phyloP scores from a whole-genome alignment of 371 early-diverging fungal genomes.

The Apophysomyces ossiformis region DNA sequence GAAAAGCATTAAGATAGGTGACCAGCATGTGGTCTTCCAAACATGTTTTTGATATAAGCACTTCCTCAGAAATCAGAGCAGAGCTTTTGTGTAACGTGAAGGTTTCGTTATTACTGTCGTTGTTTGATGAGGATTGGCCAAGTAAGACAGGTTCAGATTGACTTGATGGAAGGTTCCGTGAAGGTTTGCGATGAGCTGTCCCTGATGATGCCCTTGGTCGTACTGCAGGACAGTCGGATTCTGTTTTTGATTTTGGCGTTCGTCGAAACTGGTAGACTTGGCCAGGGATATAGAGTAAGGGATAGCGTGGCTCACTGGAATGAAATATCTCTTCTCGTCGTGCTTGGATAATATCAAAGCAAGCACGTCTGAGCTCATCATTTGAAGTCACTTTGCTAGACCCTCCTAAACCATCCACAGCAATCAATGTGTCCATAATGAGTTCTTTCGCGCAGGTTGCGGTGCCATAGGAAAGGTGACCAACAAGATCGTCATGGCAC shows the following conservation, averaged over 20 bases:
- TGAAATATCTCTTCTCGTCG: conserved; percentile 51
- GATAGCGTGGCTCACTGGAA: conserved; percentile 44
- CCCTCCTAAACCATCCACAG: conserved; percentile 52
- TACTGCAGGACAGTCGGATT: neutral
- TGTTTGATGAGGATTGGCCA: neutral
- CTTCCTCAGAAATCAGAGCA: conserved; percentile 43
- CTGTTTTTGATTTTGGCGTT: conserved; percentile 10
- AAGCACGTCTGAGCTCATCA: conserved; percentile 33
- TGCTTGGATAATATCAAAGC: conserved; percentile 47
- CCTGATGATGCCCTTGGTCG: conserved; percentile 9
- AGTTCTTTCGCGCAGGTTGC: conserved; percentile 52
- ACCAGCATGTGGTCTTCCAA: conserved; percentile 57
- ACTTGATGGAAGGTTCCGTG: conserved; percentile 10
- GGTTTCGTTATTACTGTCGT: neutral
- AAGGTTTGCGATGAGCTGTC: conserved; percentile 3
- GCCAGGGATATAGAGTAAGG: conserved; percentile 52
- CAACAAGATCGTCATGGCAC: conserved; percentile 78
- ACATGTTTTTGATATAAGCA: conserved; percentile 49
- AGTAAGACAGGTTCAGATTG: conserved; percentile 30
- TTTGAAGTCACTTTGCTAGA: conserved; percentile 42
- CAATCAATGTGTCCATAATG: conserved; percentile 52
- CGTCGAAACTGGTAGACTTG: conserved; percentile 49
- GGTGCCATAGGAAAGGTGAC: conserved; percentile 79
- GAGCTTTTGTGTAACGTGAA: conserved; percentile 48
- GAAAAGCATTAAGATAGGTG: conserved; percentile 51